Conservation (phyloP, 2,329 filamentous ascomycete genomes). For the Apiospora arundinis region DNA sequence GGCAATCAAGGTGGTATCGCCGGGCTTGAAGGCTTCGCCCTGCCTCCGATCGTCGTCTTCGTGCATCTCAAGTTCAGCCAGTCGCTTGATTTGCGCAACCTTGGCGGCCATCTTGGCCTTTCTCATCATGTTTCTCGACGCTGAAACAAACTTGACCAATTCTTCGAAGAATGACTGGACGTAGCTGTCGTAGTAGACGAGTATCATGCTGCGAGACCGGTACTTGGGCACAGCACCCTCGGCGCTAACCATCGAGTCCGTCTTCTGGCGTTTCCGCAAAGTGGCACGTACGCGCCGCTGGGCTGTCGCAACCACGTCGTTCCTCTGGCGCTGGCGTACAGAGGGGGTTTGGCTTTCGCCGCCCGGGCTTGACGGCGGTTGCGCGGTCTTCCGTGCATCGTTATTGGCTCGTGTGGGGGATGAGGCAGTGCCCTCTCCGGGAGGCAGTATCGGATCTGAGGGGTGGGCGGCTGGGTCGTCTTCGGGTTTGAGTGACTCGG, state of each 20-base stretch:
- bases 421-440: conserved; percentile 18
- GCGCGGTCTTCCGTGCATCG: conserved; percentile 22
- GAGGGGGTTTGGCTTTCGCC: conserved; percentile 45
- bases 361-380: conserved; percentile 39
- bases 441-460: conserved; percentile 25
- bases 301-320: conserved; percentile 53
- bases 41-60: conserved; percentile 47
- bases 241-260: conserved; percentile 58
- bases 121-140: conserved; percentile 81
- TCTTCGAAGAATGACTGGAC: conserved; percentile 84
- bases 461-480: conserved; percentile 42
- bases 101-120: conserved; percentile 86
- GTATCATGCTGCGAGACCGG: conserved; percentile 75
- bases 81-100: conserved; percentile 68
- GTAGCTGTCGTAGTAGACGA: conserved; percentile 91
- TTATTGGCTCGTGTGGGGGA: conserved; percentile 29
- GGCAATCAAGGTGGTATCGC: conserved; percentile 33
- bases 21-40: conserved; percentile 23
- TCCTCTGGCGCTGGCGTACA: conserved; percentile 47
- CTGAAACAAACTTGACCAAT: conserved; percentile 81
- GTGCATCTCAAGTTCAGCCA: conserved; percentile 65
- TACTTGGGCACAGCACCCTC: conserved; percentile 60
- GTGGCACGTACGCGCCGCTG: conserved; percentile 54
- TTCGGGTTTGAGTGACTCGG: conserved; percentile 58
- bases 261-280: conserved; percentile 56